Evolutionary conservation across 1,284 basidiomycete species (phyloP).

Genomic region (Moesziomyces parantarcticus): DNA sequence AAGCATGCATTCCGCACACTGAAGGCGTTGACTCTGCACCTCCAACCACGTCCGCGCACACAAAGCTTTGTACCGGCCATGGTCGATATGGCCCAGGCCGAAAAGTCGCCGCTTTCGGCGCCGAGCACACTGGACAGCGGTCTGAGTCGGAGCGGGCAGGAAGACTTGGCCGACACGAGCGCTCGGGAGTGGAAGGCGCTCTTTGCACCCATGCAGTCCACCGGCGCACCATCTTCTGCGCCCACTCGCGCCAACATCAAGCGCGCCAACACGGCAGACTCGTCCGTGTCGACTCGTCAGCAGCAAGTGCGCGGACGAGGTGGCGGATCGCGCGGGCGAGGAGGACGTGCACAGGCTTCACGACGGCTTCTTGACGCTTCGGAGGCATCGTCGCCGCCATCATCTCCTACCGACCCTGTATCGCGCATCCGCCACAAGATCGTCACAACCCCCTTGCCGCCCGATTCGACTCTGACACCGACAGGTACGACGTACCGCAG

Average conservation of each 20-base stretch:
- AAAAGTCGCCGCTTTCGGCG: slow-evolving; percentile 4
- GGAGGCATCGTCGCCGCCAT: slow-evolving; percentile 1
- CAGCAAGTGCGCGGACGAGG: background rate
- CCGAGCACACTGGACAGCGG: slow-evolving; percentile 19
- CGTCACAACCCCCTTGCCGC: slow-evolving; percentile 35
- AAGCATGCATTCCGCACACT: background rate
- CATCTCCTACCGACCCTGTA: slow-evolving; percentile 18
- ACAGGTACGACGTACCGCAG: slow-evolving; percentile 34
- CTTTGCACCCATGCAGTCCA: slow-evolving; percentile 21
- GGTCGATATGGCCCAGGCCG: background rate
- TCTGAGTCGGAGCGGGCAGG: slow-evolving; percentile 19
- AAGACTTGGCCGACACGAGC: slow-evolving; percentile 8
- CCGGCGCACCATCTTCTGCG: background rate
- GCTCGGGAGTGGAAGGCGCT: slow-evolving; percentile 33
- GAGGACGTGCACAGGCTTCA: background rate
- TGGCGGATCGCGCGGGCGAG: background rate
- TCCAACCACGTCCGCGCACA: background rate
- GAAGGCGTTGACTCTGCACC: background rate
- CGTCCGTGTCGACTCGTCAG: background rate
- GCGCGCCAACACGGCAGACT: background rate
- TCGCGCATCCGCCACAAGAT: slow-evolving; percentile 37
- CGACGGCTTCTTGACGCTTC: slow-evolving; percentile 12
- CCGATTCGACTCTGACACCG: slow-evolving; percentile 20
- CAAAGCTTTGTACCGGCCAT: background rate
- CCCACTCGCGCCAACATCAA: background rate